phyloP scores from a whole-genome alignment of 495 filamentous ascomycete genomes.

The Trichodelitschia bisporula region DNA sequence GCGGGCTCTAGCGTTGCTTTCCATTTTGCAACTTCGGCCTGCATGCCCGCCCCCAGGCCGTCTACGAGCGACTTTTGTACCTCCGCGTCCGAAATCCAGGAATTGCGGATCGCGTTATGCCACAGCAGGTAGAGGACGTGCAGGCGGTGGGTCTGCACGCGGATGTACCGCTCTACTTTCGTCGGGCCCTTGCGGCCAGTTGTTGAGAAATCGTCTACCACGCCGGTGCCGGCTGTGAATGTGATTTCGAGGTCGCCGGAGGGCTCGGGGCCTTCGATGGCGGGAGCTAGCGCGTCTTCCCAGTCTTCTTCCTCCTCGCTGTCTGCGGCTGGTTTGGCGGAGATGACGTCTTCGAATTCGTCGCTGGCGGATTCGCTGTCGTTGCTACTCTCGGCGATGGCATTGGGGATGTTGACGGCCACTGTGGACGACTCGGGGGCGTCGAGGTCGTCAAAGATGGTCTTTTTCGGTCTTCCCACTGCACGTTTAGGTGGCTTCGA shows the following conservation, averaged over 20 bases:
- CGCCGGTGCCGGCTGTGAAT: slow-evolving; percentile 23
- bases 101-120: slow-evolving; percentile 70
- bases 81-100: slow-evolving; percentile 60
- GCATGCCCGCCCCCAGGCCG: slow-evolving; percentile 36
- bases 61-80: slow-evolving; percentile 53
- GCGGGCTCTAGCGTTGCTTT: slow-evolving; percentile 34
- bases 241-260: slow-evolving; percentile 52
- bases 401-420: no score
- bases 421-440: no score
- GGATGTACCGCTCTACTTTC: slow-evolving; percentile 56
- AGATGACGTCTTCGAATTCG: no score
- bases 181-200: slow-evolving; percentile 56
- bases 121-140: slow-evolving; percentile 77
- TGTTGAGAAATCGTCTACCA: slow-evolving; percentile 7
- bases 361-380: background rate
- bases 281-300: slow-evolving; percentile 51
- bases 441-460: no score
- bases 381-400: no score
- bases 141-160: slow-evolving; percentile 56
- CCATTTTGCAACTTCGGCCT: slow-evolving; percentile 56
- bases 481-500: no score
- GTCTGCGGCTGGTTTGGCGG: no score
- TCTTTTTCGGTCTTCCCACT: no score
- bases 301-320: slow-evolving; percentile 62
- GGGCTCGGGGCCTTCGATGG: slow-evolving; percentile 5